Conservation (phyloP, 495 filamentous ascomycete species). For the Aspergillus conjunctus region DNA sequence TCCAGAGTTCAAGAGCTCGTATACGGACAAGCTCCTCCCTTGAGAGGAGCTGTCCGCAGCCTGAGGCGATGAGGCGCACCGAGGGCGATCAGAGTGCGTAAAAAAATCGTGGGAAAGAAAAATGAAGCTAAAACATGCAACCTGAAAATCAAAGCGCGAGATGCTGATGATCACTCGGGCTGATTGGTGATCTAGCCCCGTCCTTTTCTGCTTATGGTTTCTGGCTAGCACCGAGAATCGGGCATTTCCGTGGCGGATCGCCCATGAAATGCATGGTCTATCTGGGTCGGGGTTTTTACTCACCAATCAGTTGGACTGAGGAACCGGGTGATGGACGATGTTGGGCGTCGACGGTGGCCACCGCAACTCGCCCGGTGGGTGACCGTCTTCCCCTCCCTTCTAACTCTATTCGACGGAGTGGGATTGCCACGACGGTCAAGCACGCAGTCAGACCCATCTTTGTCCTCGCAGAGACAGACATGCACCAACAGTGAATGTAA, state of each 20-base stretch:
- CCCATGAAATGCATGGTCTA: constrained; percentile 29
- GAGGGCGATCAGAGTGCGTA: constrained; percentile 4
- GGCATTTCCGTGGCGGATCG: constrained; percentile 47
- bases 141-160: constrained; percentile 23
- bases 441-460: constrained; percentile 1
- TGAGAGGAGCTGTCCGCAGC: constrained; percentile 9
- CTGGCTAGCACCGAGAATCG: constrained; percentile 29
- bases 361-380: constrained; percentile 11
- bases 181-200: constrained; percentile 20
- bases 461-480: background rate
- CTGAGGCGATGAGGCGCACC: constrained; percentile 16
- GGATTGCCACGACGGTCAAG: constrained; percentile 20
- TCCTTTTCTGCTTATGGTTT: constrained; percentile 17
- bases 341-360: constrained; percentile 32
- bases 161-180: constrained; percentile 16
- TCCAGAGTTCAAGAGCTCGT: background rate
- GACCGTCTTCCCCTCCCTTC: background rate
- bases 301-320: constrained; percentile 32
- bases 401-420: constrained; percentile 19
- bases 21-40: constrained; percentile 1
- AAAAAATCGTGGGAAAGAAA: background rate
- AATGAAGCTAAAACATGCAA: constrained; percentile 15
- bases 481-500: background rate
- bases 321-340: constrained; percentile 21
- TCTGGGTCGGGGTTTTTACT: constrained; percentile 36